Conservation (phyloP, 2,329 filamentous ascomycete genomes). For the Penicillium corylophilum region DNA sequence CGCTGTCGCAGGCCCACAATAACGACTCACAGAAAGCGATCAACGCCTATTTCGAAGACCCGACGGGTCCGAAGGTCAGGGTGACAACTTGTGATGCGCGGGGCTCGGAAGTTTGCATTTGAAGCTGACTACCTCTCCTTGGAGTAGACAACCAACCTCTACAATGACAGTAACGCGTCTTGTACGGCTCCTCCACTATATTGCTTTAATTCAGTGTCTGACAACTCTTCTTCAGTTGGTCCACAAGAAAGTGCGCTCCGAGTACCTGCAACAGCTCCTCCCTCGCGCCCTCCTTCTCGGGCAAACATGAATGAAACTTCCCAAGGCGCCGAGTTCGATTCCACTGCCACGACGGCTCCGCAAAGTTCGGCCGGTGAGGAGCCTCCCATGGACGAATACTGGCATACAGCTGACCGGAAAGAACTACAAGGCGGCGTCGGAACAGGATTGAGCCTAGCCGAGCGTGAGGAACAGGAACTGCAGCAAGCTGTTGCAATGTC, state of each 20-base stretch:
- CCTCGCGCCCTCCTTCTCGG: constrained; percentile 50
- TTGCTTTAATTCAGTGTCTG: neutral
- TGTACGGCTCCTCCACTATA: constrained; percentile 21
- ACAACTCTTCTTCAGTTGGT: constrained; percentile 30
- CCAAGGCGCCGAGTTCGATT: constrained; percentile 21
- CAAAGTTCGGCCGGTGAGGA: constrained; percentile 33
- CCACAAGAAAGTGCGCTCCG: constrained; percentile 36
- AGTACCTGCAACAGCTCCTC: constrained; percentile 38
- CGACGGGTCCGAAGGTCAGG: constrained; percentile 34
- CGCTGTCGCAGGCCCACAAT: constrained; percentile 41
- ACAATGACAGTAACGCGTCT: constrained; percentile 26
- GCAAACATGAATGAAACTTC: constrained; percentile 34
- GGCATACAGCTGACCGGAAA: constrained; percentile 13
- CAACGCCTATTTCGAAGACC: constrained; percentile 50
- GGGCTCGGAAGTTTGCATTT: neutral
- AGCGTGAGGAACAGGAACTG: constrained; percentile 46
- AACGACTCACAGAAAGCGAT: constrained; percentile 47
- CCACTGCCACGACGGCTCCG: constrained; percentile 25
- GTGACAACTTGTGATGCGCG: constrained; percentile 20
- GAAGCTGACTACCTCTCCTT: constrained; percentile 7
- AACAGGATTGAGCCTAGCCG: constrained; percentile 39
- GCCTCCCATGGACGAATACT: neutral
- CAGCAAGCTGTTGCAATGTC: constrained; percentile 50
- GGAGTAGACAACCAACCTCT: constrained; percentile 20
- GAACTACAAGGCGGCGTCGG: constrained; percentile 20